These are phyloP conservation scores for Backusella parvicylindrica DNA, from an alignment of 192 early-diverging fungal species.

Conservation along the genomic window DNA sequence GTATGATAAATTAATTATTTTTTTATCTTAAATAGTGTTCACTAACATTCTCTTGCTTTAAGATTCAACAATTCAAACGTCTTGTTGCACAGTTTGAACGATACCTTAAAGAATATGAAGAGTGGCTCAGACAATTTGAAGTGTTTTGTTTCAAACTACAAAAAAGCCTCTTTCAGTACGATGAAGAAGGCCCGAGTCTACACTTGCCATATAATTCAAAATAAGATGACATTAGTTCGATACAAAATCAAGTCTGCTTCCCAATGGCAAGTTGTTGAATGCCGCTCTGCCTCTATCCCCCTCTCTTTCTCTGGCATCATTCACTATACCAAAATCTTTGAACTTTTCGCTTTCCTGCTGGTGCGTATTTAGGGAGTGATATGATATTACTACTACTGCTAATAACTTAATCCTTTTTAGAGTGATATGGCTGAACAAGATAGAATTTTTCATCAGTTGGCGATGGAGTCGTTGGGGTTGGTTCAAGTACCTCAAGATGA, in stretches of 20 bases:
- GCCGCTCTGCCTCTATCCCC: background rate
- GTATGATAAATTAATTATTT: background rate
- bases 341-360: constrained; percentile 4
- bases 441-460: background rate
- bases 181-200: background rate
- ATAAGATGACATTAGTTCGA: constrained; percentile 7
- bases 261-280: constrained; percentile 9
- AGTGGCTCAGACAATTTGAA: constrained; percentile 1
- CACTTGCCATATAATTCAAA: constrained; percentile 8
- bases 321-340: constrained; percentile 8
- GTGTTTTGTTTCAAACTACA: background rate
- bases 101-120: background rate
- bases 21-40: background rate
- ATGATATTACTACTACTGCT: background rate
- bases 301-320: background rate
- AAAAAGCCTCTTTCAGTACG: background rate
- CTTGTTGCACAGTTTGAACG: background rate
- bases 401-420: background rate
- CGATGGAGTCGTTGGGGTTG: background rate
- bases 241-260: background rate
- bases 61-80: constrained; percentile 6
- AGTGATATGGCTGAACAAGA: constrained; percentile 4
- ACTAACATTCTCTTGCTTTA: background rate
- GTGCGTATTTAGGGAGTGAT: background rate
- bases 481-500: background rate